A percentile compares a stretch with the other conserved stretches of the same genome.
phyloP scores from a whole-genome alignment of 176 grass and related monocot genomes.

The Thinopyrum elongatum region DNA sequence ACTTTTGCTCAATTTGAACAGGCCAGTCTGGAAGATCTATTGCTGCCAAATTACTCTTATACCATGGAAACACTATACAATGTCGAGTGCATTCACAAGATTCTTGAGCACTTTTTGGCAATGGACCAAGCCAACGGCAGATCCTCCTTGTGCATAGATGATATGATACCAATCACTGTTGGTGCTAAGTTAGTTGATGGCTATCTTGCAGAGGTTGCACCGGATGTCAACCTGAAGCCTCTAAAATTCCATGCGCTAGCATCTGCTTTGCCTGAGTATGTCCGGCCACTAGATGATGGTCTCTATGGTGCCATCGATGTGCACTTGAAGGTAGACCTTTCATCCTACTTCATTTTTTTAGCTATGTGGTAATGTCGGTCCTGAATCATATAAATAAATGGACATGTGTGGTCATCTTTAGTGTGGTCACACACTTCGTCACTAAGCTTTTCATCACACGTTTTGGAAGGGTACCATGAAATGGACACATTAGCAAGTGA shows the following conservation, averaged over 20 bases:
- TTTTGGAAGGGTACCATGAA: too few species aligned
- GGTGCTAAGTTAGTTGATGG: conserved; percentile 80
- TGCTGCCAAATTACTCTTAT: conserved; percentile 76
- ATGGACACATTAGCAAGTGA: too few species aligned
- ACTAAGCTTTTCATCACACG: too few species aligned
- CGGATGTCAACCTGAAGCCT: conserved; percentile 72
- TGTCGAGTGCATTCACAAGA: conserved; percentile 75
- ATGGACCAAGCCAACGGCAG: too few species aligned
- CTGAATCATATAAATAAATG: neutral
- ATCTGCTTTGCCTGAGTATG: conserved; percentile 71
- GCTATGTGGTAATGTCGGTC: neutral
- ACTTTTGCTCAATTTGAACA: conserved; percentile 78
- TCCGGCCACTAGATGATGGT: conserved; percentile 76
- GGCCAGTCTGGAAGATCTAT: conserved; percentile 68
- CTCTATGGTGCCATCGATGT: conserved; percentile 89
- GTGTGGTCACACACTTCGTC: too few species aligned
- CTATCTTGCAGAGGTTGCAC: conserved; percentile 38
- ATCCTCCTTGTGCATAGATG: conserved; percentile 57
- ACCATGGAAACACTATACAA: conserved; percentile 88
- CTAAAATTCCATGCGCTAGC: conserved; percentile 71
- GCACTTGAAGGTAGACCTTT: conserved; percentile 64
- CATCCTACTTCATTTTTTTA: neutral
- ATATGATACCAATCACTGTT: conserved; percentile 55
- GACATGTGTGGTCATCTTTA: neutral
- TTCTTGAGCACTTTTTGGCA: conserved; percentile 20